A percentile compares a stretch with the other conserved stretches of the same genome.
Evolutionary conservation across 371 early-diverging fungal genomes (phyloP).

Genomic region (Mucor indicus): DNA sequence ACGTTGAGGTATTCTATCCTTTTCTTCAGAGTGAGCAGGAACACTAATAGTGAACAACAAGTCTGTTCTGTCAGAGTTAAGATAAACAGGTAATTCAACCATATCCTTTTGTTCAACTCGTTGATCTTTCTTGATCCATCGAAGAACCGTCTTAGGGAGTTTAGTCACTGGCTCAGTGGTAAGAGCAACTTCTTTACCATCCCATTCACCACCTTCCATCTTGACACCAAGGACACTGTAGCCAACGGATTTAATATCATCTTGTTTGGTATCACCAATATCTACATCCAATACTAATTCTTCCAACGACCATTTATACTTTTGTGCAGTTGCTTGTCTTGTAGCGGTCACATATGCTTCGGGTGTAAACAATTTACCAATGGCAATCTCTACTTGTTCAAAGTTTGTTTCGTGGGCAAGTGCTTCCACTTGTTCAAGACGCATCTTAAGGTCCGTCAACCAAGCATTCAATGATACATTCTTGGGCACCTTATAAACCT

Average conservation of each 20-base stretch:
- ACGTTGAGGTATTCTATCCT: slow-evolving; percentile 64
- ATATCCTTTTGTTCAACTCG: slow-evolving; percentile 8
- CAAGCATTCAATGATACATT: slow-evolving; percentile 62
- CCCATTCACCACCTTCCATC: slow-evolving; percentile 73
- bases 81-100: slow-evolving; percentile 75
- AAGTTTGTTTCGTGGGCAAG: slow-evolving; percentile 47
- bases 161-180: slow-evolving; percentile 50
- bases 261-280: slow-evolving; percentile 25
- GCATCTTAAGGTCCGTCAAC: slow-evolving; percentile 70
- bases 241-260: slow-evolving; percentile 1
- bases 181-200: slow-evolving; percentile 44
- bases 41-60: slow-evolving; percentile 72
- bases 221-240: slow-evolving; percentile 49
- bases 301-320: slow-evolving; percentile 63
- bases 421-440: slow-evolving; percentile 64
- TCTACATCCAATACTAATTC: slow-evolving; percentile 59
- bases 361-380: slow-evolving; percentile 88
- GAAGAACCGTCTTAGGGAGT: slow-evolving; percentile 38
- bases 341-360: slow-evolving; percentile 93
- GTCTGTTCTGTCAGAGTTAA: slow-evolving; percentile 76
- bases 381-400: slow-evolving; percentile 59
- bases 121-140: slow-evolving; percentile 47
- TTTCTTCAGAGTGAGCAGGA: slow-evolving; percentile 33
- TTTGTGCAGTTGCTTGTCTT: slow-evolving; percentile 82
- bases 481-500: slow-evolving; percentile 68